A percentile compares a stretch with the other conserved stretches of the same genome.
These are phyloP conservation scores for Lactarius psammicola DNA, from an alignment of 768 basidiomycete genomes.

Conservation along the genomic window DNA sequence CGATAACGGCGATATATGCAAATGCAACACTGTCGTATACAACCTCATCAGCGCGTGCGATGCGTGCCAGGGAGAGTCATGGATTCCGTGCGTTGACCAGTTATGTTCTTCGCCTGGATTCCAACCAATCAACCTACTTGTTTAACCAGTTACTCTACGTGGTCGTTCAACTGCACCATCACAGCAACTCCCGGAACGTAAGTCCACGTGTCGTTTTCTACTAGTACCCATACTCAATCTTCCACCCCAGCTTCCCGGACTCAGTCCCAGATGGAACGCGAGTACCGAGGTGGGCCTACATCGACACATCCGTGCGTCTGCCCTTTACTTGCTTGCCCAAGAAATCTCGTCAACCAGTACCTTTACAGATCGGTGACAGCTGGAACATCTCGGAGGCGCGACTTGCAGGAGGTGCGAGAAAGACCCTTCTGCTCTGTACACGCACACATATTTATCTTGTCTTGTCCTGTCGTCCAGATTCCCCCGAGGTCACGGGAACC, in stretches of 20 bases:
- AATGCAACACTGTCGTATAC: slow-evolving; percentile 33
- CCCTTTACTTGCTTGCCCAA: neutral
- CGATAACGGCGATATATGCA: slow-evolving; percentile 23
- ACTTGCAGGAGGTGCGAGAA: slow-evolving; percentile 8
- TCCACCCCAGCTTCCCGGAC: slow-evolving; percentile 15
- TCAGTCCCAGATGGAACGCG: slow-evolving; percentile 42
- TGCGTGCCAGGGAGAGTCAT: slow-evolving; percentile 29
- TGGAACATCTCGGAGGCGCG: slow-evolving; percentile 11
- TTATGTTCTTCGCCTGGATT: neutral
- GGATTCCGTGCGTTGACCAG: slow-evolving; percentile 21
- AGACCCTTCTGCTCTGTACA: too few species aligned
- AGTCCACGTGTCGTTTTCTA: neutral
- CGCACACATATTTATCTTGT: neutral
- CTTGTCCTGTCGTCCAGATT: neutral
- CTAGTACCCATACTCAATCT: neutral
- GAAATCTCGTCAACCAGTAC: neutral
- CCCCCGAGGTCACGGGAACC: neutral
- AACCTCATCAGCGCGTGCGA: slow-evolving; percentile 33
- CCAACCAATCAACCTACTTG: neutral
- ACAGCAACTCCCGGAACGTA: slow-evolving; percentile 9
- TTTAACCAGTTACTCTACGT: slow-evolving; percentile 19
- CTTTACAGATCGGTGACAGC: slow-evolving; percentile 2
- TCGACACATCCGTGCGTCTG: slow-evolving; percentile 40
- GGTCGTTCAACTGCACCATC: slow-evolving; percentile 19
- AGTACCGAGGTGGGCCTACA: slow-evolving; percentile 53